Evolutionary conservation across 345 rosid genomes (phyloP), one percentile per base, ranked within the genome.

Genomic region (Pistacia integerrima): DNA sequence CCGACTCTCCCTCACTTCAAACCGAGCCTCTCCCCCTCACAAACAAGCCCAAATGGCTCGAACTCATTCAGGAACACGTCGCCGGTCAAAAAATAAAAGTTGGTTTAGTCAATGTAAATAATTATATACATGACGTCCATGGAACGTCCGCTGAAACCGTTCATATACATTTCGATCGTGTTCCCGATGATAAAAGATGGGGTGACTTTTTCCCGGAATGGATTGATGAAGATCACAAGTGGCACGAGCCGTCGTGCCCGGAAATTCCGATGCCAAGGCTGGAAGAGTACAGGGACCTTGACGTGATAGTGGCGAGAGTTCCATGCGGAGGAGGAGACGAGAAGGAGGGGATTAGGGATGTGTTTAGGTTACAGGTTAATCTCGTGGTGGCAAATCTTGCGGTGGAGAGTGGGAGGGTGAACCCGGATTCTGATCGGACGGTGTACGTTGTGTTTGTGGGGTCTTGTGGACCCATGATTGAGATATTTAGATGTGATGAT

Each of bases 401-500:
- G n/a, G 91, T 86, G 63, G 64, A 72, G 28, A 88, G 86, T 56
- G 89, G 92, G 5, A 46, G 54, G 75, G 41, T 57, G 38, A 78
- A 30, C 1, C 71, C 49, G 0, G 77, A 9, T 3, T 41, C 38
- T 66, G 82, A 80, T 74, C 80, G 80, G 76, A 61, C 77, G 70
- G 87, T 85, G 57, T 81, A 88, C 12, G 86, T 77, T 25, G 92
- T 93, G 68, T 87, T 95, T 38, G 52, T 82, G 4, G 94, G 98
- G 4, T 65, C 85, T 1, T 93, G 97, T 72, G 94, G 90, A 41
- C 96, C 99, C 5, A 92, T 95, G 99, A 75, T 77, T 67, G 99
- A 91, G 83, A 84, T 95, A 1, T 93, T 95, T 58, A 76, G 90
- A 74, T 93, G 97, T 13, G 91, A 90, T 64, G 97, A 93, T 73